Evolutionary conservation across 345 rosid genomes (phyloP).

Genomic region (Turritis glabra): DNA sequence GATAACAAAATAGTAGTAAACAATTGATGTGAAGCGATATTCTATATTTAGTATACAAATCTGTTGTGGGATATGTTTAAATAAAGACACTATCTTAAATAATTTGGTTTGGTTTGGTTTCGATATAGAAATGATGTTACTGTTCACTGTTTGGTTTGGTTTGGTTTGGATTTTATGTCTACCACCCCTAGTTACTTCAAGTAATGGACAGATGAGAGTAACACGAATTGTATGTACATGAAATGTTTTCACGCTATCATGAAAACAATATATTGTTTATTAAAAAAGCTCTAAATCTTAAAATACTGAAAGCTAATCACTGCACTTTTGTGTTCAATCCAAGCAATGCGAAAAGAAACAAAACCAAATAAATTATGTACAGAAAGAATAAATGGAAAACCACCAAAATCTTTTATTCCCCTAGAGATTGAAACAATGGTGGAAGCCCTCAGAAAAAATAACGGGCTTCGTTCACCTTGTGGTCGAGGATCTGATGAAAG

Average conservation of each 20-base stretch:
- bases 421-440: constrained; percentile 4
- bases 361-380: not conserved
- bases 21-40: not conserved
- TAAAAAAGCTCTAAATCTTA: not conserved
- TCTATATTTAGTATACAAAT: not conserved
- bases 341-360: not conserved
- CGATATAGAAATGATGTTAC: not conserved
- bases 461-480: not conserved
- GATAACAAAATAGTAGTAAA: not conserved
- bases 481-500: not conserved
- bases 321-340: not conserved
- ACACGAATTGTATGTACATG: not conserved
- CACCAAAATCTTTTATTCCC: not conserved
- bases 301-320: not conserved
- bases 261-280: not conserved
- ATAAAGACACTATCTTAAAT: not conserved
- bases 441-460: not conserved
- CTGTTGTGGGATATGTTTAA: not conserved
- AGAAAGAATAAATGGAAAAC: constrained; percentile 11
- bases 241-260: not conserved
- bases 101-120: not conserved
- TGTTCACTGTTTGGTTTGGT: not conserved
- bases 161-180: not conserved
- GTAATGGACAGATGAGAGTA: no score
- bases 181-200: not conserved